Base-by-base conservation (phyloP, 2,329 filamentous ascomycete species). In the Fusarium veterinarium region DNA sequence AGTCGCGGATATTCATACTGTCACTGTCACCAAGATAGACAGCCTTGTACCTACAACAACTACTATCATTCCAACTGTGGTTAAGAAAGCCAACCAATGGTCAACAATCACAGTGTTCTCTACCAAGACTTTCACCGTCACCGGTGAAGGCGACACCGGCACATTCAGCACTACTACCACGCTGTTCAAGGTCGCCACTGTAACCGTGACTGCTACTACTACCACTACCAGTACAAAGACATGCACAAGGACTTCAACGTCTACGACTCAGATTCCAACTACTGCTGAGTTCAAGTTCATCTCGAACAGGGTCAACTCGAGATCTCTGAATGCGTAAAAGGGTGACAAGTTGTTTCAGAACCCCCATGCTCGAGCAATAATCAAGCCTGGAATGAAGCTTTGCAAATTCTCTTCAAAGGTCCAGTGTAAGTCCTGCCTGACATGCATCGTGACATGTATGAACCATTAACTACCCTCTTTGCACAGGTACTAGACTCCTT, bases 81-180 rank as follows among this genome's bases (percentile, higher is more conserved):
- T 64, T 5, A 49, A 67, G 20, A 6, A 46, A 9, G 48, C 42
- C 3, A 25, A n/a, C 19, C 65, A 41, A 23, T 68, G 53, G 62
- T 68, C 61, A 4, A 68, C 62, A 5, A 40, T 67, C 11, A 67
- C 62, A 5, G 20, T 49, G 1, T 67, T 68, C 19, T 48, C 49
- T 1, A 67, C 62, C 3, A 67, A 49, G 6, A 68, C 48, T 1
- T 55, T 55, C 19, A 67, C 52, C 1, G 61, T 60, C 4, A 67
- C 61, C 14, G 64, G 25, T 0, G 42, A 66, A 19, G 53, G 45
- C 2, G 60, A 17, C 3, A 60, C 61, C 8, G 64, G 60, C 5
- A 66, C 53, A 3, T 53, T 65, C 11, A 53, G 30, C 14, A 60
- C 53, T 9, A 67, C 64, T 5, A 67, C 33, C 12, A 67, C 64